Conservation (phyloP, 805 yeast genomes). For the Sungouiella blattae region DNA sequence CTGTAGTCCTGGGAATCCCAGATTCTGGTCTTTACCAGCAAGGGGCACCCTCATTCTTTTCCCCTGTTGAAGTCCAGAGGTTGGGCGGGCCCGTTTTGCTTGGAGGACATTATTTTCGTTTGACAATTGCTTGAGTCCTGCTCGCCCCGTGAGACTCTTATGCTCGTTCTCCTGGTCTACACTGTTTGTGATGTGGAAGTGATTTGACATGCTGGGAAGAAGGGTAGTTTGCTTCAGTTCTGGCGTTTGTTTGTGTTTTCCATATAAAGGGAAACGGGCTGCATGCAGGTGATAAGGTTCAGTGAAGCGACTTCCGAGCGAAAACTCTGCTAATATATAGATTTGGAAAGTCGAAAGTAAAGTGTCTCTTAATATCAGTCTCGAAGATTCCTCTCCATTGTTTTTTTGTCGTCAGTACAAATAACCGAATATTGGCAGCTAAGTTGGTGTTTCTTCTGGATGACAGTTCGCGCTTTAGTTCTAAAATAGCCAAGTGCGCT, state of each 20-base stretch:
- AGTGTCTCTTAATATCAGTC: too few species aligned
- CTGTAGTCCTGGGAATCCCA: slow-evolving; percentile 22
- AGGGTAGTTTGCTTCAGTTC: background rate
- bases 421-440: too few species aligned
- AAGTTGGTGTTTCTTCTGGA: too few species aligned
- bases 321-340: too few species aligned
- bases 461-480: too few species aligned
- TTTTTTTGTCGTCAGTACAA: too few species aligned
- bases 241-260: background rate
- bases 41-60: slow-evolving; percentile 31
- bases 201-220: slow-evolving; percentile 4
- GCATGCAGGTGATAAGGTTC: background rate
- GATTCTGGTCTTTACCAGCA: slow-evolving; percentile 39
- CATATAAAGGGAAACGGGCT: background rate
- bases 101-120: slow-evolving; percentile 3
- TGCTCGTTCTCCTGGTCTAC: slow-evolving; percentile 12
- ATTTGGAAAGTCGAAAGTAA: too few species aligned
- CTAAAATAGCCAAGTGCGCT: too few species aligned
- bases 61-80: slow-evolving; percentile 1
- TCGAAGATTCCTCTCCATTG: too few species aligned
- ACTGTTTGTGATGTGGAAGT: slow-evolving; percentile 1
- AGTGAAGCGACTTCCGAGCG: too few species aligned
- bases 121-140: slow-evolving; percentile 2
- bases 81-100: slow-evolving; percentile 6
- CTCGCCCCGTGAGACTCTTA: slow-evolving; percentile 1